Conservation (phyloP, 306 rosid species). For the Cicer judaicum region DNA sequence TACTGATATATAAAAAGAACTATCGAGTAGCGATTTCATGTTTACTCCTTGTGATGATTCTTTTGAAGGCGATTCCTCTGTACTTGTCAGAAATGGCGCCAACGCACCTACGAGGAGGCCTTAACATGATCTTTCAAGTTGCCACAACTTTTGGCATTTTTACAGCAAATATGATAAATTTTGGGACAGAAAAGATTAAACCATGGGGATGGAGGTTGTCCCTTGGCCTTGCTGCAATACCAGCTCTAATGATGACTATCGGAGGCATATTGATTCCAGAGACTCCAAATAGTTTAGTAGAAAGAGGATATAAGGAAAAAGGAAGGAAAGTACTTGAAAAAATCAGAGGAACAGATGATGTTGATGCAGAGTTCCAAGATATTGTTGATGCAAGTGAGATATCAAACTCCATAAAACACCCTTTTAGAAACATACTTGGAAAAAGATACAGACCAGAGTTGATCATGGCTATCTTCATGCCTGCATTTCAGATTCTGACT, state of each 20-base stretch:
- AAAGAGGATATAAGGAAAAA: conserved; percentile 58
- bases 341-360: conserved; percentile 72
- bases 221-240: conserved; percentile 77
- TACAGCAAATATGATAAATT: conserved; percentile 88
- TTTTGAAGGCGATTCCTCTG: conserved; percentile 83
- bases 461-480: conserved; percentile 86
- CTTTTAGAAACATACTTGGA: conserved; percentile 73
- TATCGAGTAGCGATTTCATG: background rate
- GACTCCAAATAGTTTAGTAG: conserved; percentile 83
- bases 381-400: conserved; percentile 81
- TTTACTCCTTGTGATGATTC: conserved; percentile 24
- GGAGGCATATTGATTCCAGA: conserved; percentile 89
- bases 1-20: background rate
- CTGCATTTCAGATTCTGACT: conserved; percentile 83
- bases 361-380: conserved; percentile 84
- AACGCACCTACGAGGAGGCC: conserved; percentile 84
- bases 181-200: conserved; percentile 71
- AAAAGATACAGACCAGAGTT: conserved; percentile 71
- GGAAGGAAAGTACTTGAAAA: conserved; percentile 69
- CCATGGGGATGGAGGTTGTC: conserved; percentile 98
- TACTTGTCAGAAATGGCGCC: conserved; percentile 97
- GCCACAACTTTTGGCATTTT: conserved; percentile 91
- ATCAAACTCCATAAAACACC: conserved; percentile 68
- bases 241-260: conserved; percentile 75
- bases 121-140: conserved; percentile 93